These are phyloP conservation scores for Thelonectria rubi DNA, from an alignment of 2,329 filamentous ascomycete species.

Conservation along the genomic window DNA sequence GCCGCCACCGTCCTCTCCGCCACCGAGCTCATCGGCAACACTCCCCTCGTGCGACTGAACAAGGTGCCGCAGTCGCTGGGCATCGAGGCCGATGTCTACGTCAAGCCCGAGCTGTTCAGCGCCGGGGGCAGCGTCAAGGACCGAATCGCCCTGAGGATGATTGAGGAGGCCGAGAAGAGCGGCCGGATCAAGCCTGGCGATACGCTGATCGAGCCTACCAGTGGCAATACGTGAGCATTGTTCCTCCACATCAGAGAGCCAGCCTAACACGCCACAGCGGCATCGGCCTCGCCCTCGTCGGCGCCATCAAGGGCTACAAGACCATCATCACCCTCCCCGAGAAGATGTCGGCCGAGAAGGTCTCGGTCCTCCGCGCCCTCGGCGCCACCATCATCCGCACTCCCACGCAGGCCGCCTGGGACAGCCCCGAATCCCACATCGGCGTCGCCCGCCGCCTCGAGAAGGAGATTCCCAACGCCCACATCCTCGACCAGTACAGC, in stretches of 20 bases:
- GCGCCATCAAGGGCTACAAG: conserved; percentile 96
- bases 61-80: conserved; percentile 91
- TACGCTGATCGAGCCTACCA: conserved; percentile 97
- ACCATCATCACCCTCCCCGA: conserved; percentile 98
- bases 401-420: conserved; percentile 93
- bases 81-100: conserved; percentile 88
- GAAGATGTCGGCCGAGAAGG: conserved; percentile 99
- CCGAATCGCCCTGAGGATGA: conserved; percentile 95
- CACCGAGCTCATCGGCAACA: conserved; percentile 91
- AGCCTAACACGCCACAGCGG: conserved; percentile 59
- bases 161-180: conserved; percentile 90
- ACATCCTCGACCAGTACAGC: conserved; percentile 96
- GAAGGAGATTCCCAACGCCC: conserved; percentile 95
- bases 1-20: conserved; percentile 66
- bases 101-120: conserved; percentile 93
- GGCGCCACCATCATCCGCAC: conserved; percentile 98
- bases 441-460: conserved; percentile 89
- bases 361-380: conserved; percentile 90
- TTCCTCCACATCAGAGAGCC: neutral
- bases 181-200: conserved; percentile 97
- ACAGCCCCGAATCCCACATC: conserved; percentile 95
- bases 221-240: conserved; percentile 79
- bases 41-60: conserved; percentile 93
- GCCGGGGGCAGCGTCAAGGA: conserved; percentile 95
- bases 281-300: conserved; percentile 93